Evolutionary conservation across 2,329 filamentous ascomycete species (phyloP).

Genomic region (Hypoxylon sp.): DNA sequence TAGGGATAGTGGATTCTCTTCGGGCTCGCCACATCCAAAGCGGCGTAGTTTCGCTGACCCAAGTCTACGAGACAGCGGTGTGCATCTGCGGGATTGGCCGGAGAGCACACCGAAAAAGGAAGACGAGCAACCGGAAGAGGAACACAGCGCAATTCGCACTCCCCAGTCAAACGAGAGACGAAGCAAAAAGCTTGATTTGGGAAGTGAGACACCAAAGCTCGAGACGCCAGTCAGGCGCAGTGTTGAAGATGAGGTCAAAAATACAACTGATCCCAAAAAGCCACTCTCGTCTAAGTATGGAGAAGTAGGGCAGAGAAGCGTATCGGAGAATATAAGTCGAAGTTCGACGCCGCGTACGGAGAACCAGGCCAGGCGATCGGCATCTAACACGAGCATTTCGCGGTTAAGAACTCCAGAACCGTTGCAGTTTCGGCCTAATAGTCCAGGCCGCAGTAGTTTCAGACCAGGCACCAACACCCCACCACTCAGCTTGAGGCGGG

Average conservation of each 20-base stretch:
- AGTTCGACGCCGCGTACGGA: slow-evolving; percentile 47
- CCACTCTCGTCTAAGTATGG: slow-evolving; percentile 38
- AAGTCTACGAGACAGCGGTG: slow-evolving; percentile 68
- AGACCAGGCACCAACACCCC: slow-evolving; percentile 70
- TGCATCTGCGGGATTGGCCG: slow-evolving; percentile 67
- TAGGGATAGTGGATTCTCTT: slow-evolving; percentile 66
- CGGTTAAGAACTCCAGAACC: slow-evolving; percentile 69
- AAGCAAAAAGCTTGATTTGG: slow-evolving; percentile 47
- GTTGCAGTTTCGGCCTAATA: slow-evolving; percentile 72
- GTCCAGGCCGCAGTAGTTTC: slow-evolving; percentile 70
- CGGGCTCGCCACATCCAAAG: slow-evolving; percentile 61
- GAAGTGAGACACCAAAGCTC: slow-evolving; percentile 49
- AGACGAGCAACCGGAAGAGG: slow-evolving; percentile 57
- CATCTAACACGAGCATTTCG: slow-evolving; percentile 69
- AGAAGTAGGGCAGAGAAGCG: slow-evolving; percentile 53
- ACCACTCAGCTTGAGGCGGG: slow-evolving; percentile 73
- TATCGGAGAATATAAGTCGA: slow-evolving; percentile 57
- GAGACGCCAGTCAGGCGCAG: slow-evolving; percentile 43
- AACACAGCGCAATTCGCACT: slow-evolving; percentile 59
- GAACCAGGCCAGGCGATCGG: slow-evolving; percentile 58
- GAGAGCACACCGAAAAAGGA: slow-evolving; percentile 52
- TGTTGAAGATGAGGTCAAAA: slow-evolving; percentile 26
- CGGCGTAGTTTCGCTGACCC: slow-evolving; percentile 56
- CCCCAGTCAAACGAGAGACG: slow-evolving; percentile 52
- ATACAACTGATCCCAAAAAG: slow-evolving; percentile 43